A percentile compares a stretch with the other conserved stretches of the same genome.
Conservation (phyloP, 139 green algal species). For the Coccomyxa sp. region DNA sequence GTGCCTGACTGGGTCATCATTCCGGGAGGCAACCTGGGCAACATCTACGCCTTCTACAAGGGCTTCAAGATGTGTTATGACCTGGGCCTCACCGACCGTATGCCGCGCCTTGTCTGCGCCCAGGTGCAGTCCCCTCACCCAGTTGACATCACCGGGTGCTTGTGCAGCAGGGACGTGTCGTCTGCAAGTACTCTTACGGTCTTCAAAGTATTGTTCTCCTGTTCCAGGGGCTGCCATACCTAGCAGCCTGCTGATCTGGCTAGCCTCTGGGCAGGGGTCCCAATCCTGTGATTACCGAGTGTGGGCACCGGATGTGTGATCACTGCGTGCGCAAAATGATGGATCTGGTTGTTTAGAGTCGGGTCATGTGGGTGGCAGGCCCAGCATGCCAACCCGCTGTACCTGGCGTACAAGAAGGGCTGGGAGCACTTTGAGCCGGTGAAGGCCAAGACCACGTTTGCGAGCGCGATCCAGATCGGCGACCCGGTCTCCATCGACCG, state of each 20-base stretch:
- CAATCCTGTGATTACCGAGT: neutral
- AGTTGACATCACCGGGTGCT: no score
- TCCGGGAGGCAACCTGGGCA: slow-evolving; percentile 97
- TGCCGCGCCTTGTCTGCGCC: slow-evolving; percentile 91
- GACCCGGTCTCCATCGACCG: slow-evolving; percentile 98
- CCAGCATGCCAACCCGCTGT: slow-evolving; percentile 97
- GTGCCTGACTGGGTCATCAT: slow-evolving; percentile 99
- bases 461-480: slow-evolving; percentile 97
- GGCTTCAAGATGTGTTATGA: slow-evolving; percentile 89
- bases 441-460: slow-evolving; percentile 94
- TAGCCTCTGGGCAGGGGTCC: neutral
- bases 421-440: slow-evolving; percentile 81
- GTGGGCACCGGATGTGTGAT: neutral
- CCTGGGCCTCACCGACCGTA: slow-evolving; percentile 83
- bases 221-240: no score
- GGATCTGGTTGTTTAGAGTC: neutral
- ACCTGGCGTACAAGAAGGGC: slow-evolving; percentile 82
- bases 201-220: no score
- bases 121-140: slow-evolving; percentile 16
- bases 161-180: no score
- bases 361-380: slow-evolving; percentile 51
- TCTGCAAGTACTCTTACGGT: no score
- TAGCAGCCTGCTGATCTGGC: slow-evolving; percentile 11
- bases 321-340: neutral
- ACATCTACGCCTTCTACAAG: slow-evolving; percentile 99